Base-by-base conservation (phyloP, 2,329 filamentous ascomycete species). In the Sporothrix humicola region DNA sequence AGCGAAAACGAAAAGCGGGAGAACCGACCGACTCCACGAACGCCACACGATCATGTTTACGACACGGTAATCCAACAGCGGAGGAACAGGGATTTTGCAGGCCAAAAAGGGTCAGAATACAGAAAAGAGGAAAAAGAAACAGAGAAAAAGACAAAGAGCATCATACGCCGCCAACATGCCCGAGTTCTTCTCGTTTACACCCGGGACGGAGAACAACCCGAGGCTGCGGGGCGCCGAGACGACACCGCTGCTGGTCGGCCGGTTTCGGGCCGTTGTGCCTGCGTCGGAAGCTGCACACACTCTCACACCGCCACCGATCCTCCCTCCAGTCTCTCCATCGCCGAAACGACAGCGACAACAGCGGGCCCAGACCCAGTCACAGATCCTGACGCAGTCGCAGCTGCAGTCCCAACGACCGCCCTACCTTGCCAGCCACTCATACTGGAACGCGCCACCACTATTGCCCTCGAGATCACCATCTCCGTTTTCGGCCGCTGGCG, bases 101-200 rank as follows among this genome's bases (percentile, higher is more conserved):
- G 42, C n/a, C 17, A 66, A 13, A 9, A 15, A 69, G 26, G 42
- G 10, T 20, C 5, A 66, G 13, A 10, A 66, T 23, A 46, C 4
- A 65, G 37, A 23, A 17, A 59, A 17, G 7, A 8, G 26, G 13
- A 17, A 15, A 37, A 13, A 23, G 31, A n/a, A 12, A 20, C n/a
- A 44, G 9, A n/a, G 5, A 42, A 66, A 12, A 31, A 1, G 12
- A 20, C 15, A 10, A 13, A 12, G 7, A 3, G 58, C 4, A 31
- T 17, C 20, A 37, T 10, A 20, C 58, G 75, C 73, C 12, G 31
- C 7, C 31, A 7, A 37, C 31, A 91, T 91, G 89, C 88, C 89
- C 79, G 85, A 86, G 78, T 90, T 91, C 84, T 91, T 92, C 82
- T 85, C 87, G 80, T 92, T 92, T 82, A 89, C 89, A 76, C 89